Percentiles rank a stretch among this genome's conserved stretches.
phyloP scores from a whole-genome alignment of 139 green algal genomes.

The Trebouxia sp. region DNA sequence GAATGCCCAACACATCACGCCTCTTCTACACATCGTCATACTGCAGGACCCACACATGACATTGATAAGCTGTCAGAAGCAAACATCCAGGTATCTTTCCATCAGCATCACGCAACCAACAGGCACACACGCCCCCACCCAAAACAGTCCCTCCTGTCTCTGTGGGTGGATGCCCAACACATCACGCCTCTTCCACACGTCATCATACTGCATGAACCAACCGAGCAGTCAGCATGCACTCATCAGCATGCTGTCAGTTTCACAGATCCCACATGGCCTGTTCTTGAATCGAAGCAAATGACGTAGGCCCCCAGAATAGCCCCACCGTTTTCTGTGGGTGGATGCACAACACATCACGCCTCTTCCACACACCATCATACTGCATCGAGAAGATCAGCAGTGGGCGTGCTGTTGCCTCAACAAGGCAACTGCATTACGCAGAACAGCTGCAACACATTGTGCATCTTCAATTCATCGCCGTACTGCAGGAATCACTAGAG shows the following conservation, averaged over 20 bases:
- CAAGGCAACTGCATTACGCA: too few species aligned
- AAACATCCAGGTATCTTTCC: neutral
- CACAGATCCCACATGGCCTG: slow-evolving; percentile 59
- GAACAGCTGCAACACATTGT: slow-evolving; percentile 83
- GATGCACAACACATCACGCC: slow-evolving; percentile 86
- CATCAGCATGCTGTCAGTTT: too few species aligned
- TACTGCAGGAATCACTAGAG: slow-evolving; percentile 47
- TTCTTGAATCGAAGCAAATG: too few species aligned
- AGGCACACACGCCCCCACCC: slow-evolving; percentile 81
- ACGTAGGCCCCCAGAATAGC: slow-evolving; percentile 66
- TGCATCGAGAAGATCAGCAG: too few species aligned
- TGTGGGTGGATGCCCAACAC: slow-evolving; percentile 92
- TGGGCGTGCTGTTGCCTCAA: too few species aligned
- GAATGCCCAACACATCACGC: slow-evolving; percentile 86
- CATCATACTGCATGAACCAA: slow-evolving; percentile 53
- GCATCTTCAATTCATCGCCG: slow-evolving; percentile 65
- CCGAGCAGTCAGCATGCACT: too few species aligned
- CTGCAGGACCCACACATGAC: slow-evolving; percentile 7
- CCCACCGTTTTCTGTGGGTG: slow-evolving; percentile 91
- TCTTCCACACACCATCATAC: slow-evolving; percentile 66
- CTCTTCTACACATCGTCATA: slow-evolving; percentile 70
- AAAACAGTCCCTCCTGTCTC: slow-evolving; percentile 83
- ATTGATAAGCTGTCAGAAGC: too few species aligned
- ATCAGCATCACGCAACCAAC: slow-evolving; percentile 85
- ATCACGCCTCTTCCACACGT: slow-evolving; percentile 72